Evolutionary conservation across 768 basidiomycete genomes (phyloP), one percentile per base, ranked within the genome.

Genomic region (Phylloporus sp.): DNA sequence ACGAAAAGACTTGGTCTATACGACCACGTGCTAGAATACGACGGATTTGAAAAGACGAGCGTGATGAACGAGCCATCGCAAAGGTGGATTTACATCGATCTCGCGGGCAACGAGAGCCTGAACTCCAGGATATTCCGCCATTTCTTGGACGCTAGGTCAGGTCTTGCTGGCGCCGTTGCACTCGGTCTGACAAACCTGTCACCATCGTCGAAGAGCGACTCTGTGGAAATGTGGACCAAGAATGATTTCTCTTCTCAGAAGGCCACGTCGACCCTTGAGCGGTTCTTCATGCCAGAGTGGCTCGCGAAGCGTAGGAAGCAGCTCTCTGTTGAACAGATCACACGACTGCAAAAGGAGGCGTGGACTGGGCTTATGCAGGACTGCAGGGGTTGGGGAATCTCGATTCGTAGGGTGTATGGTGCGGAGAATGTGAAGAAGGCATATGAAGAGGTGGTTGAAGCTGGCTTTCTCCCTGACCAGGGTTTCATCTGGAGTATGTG

Each of bases 201-300:
- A 0, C 84, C 82, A 2, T 63, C 76, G 3, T 66, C 77, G 0
- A 55, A 69, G 11, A 61, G 63, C 22, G 61, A 62, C 5, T 56
- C 62, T 8, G 58, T 64, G 6, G 57, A 70, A 22, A 61, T 72
- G 34, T 79, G 78, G 78, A 65, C 57, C 16, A 66, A 64, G 4
- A 77, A 76, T 47, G 64, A 70, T 2, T 70, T 74, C 42, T 57
- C 64, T 28, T 45, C 31, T 0, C 45, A 47, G 13, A 46, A 23
- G 10, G 32, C 46, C 3, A 32, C 50, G 18, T 27, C 53, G 3
- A 62, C 60, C 3, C 52, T 76, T 11, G 82, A 85, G 56, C 66
- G 67, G 13, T 87, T 87, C 62, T 87, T 87, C 67, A 85, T 81
- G 82, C 76, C 76, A 3, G 82, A 85, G 64, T 87, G 86, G 86